Percentiles rank a stretch among this genome's conserved stretches.
These are phyloP conservation scores for Phyllosticta paracitricarpa DNA, from an alignment of 2,329 filamentous ascomycete genomes.

Conservation along the genomic window DNA sequence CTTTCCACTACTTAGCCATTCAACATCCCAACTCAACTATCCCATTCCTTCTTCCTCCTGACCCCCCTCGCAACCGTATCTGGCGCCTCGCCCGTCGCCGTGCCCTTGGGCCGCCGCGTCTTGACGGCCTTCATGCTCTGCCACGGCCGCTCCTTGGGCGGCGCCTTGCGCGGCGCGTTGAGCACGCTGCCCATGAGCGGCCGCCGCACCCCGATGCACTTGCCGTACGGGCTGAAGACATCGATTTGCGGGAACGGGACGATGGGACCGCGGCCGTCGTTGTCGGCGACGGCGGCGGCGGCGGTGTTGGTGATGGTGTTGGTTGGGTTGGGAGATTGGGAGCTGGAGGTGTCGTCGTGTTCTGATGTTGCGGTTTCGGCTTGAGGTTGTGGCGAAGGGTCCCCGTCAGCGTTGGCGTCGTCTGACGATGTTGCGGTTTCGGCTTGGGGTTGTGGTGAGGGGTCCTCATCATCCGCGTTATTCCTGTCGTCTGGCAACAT, in stretches of 20 bases:
- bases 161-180: constrained; percentile 43
- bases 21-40: no score
- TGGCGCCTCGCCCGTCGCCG: background rate
- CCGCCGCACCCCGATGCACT: constrained; percentile 56
- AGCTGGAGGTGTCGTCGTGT: no score
- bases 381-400: constrained; percentile 4
- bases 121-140: constrained; percentile 53
- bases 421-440: background rate
- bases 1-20: no score
- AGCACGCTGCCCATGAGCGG: constrained; percentile 65
- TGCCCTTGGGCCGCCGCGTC: background rate
- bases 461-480: no score
- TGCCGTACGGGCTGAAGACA: constrained; percentile 77
- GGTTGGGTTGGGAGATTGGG: background rate
- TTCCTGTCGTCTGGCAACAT: no score
- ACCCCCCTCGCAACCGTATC: background rate
- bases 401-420: background rate
- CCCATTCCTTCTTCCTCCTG: background rate
- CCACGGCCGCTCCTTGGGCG: constrained; percentile 49
- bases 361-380: no score
- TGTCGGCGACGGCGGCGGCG: constrained; percentile 9
- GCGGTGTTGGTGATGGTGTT: background rate
- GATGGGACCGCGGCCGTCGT: constrained; percentile 13
- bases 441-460: no score
- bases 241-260: constrained; percentile 61